Percentiles rank a stretch among this genome's conserved stretches.
Conservation (phyloP, 768 basidiomycete species). For the Strobilomyces confusus region DNA sequence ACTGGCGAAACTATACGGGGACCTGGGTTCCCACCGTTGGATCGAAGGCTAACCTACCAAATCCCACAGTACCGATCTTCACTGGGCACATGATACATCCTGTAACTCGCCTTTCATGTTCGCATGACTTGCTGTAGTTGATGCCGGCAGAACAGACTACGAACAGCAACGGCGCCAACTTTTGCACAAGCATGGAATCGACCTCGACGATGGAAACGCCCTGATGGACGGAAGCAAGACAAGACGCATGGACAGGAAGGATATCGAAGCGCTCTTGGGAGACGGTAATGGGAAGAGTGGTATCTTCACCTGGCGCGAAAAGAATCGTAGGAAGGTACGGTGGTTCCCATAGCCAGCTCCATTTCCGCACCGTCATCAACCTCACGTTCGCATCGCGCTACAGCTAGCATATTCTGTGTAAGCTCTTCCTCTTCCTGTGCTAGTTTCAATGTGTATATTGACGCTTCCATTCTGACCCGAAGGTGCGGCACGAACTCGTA, state of each 20-base stretch:
- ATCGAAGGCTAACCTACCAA: slow-evolving; percentile 18
- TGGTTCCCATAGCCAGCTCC: slow-evolving; percentile 27
- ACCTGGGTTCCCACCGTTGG: slow-evolving; percentile 16
- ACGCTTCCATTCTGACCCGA: slow-evolving; percentile 32
- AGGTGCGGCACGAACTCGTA: slow-evolving; percentile 86
- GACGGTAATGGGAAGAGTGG: slow-evolving; percentile 76
- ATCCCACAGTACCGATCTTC: slow-evolving; percentile 71
- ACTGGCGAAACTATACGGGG: slow-evolving; percentile 22
- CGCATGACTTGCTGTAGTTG: slow-evolving; percentile 8
- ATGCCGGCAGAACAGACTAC: slow-evolving; percentile 57
- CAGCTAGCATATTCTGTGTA: slow-evolving; percentile 89
- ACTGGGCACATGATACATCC: slow-evolving; percentile 96
- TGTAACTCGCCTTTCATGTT: slow-evolving; percentile 42
- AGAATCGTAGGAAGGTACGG: slow-evolving; percentile 82
- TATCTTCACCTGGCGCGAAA: slow-evolving; percentile 94
- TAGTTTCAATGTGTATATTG: slow-evolving; percentile 12
- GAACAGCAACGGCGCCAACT: slow-evolving; percentile 89
- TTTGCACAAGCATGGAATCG: slow-evolving; percentile 90
- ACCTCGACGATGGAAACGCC: slow-evolving; percentile 76
- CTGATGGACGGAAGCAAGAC: slow-evolving; percentile 67
- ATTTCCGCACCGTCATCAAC: slow-evolving; percentile 23
- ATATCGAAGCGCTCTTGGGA: slow-evolving; percentile 82
- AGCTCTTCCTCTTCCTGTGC: slow-evolving; percentile 32
- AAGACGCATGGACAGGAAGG: slow-evolving; percentile 74
- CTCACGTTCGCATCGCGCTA: slow-evolving; percentile 22